Evolutionary conservation across 2,329 filamentous ascomycete genomes (phyloP).

Genomic region (Cercospora sp.): DNA sequence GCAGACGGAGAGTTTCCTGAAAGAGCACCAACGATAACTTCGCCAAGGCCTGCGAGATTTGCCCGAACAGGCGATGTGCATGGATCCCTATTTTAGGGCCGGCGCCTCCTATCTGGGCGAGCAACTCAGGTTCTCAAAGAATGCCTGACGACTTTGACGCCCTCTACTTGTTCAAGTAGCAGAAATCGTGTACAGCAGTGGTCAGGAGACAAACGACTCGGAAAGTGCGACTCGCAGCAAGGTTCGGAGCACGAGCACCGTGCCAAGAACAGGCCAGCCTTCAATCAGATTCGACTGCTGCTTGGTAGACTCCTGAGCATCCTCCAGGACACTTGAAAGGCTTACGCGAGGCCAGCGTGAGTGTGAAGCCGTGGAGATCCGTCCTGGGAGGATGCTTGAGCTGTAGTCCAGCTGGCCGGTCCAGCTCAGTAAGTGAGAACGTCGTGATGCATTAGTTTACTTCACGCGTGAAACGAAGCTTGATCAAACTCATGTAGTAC

Average conservation of each 20-base stretch:
- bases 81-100: not conserved
- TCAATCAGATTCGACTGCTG: not conserved
- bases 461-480: not conserved
- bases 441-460: not conserved
- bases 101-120: not conserved
- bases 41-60: constrained; percentile 16
- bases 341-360: not conserved
- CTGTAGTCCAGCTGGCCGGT: not conserved
- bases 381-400: not conserved
- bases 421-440: not conserved
- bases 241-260: not conserved
- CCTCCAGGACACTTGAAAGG: not conserved
- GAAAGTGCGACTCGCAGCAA: not conserved
- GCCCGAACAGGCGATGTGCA: not conserved
- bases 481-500: not conserved
- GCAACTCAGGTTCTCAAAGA: not conserved
- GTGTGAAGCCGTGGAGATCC: not conserved
- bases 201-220: not conserved
- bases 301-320: not conserved
- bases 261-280: not conserved
- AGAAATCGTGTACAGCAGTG: not conserved
- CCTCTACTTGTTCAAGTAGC: not conserved
- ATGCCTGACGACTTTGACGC: not conserved
- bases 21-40: not conserved
- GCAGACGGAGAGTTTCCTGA: not conserved